Percentiles rank a stretch among this genome's conserved stretches.
Evolutionary conservation across 2,329 filamentous ascomycete genomes (phyloP).

Genomic region (Byssothecium circinans): DNA sequence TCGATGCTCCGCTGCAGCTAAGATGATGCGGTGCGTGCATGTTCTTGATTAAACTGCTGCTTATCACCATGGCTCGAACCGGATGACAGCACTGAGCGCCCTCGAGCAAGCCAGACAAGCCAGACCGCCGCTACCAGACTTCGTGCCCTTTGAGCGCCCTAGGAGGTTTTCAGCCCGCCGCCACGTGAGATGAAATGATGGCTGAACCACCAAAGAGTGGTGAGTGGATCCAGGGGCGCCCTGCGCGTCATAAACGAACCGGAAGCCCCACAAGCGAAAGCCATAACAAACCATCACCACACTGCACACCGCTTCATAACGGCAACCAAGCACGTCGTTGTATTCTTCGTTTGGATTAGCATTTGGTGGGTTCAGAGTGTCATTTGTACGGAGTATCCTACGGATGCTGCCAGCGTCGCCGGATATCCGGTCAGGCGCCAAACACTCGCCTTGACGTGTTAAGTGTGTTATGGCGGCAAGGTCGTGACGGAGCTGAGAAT

Average conservation of each 20-base stretch:
- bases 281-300: conserved; percentile 12
- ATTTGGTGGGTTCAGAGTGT: no score
- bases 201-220: conserved; percentile 22
- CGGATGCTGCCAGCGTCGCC: conserved; percentile 5
- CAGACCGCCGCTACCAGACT: no score
- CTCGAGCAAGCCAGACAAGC: no score
- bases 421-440: neutral
- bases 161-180: conserved; percentile 25
- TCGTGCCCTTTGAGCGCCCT: neutral
- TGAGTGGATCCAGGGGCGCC: no score
- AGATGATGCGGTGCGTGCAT: no score
- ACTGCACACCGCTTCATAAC: neutral
- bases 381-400: conserved; percentile 5
- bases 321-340: no score
- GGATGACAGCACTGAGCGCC: conserved; percentile 1
- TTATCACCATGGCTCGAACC: no score
- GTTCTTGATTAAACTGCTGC: no score
- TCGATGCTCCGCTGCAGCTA: no score
- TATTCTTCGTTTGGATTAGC: no score
- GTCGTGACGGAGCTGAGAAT: conserved; percentile 6
- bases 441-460: neutral
- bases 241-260: conserved; percentile 37
- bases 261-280: conserved; percentile 31
- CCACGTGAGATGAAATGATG: conserved; percentile 39
- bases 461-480: neutral